phyloP scores from a whole-genome alignment of 192 early-diverging fungal species.

The Umbelopsis vinacea region DNA sequence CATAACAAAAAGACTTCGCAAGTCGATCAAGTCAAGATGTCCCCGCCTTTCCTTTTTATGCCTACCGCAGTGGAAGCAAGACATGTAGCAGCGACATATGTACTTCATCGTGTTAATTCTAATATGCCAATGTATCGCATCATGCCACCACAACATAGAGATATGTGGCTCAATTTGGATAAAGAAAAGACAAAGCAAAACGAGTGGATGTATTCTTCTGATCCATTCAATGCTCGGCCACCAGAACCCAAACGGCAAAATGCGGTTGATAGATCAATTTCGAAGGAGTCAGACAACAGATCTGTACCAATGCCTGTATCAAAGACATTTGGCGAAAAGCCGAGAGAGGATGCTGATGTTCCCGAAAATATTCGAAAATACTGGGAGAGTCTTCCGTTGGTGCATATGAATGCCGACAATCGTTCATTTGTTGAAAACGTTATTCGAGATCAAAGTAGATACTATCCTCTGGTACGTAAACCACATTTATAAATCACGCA shows the following conservation, averaged over 20 bases:
- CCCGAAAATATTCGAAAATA: conserved; percentile 49
- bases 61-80: conserved; percentile 63
- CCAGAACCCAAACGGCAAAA: conserved; percentile 46
- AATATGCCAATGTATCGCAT: conserved; percentile 70
- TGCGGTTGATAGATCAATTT: conserved; percentile 22
- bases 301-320: conserved; percentile 44
- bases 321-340: conserved; percentile 44
- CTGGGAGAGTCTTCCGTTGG: conserved; percentile 67
- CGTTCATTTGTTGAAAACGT: conserved; percentile 66
- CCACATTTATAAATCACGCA: not conserved
- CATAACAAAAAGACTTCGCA: conserved; percentile 63
- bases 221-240: conserved; percentile 77
- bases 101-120: conserved; percentile 75
- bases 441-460: conserved; percentile 10
- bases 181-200: conserved; percentile 48
- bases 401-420: conserved; percentile 68
- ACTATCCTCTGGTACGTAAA: conserved; percentile 6
- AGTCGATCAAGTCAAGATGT: conserved; percentile 51
- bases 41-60: conserved; percentile 52
- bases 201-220: conserved; percentile 66
- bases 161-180: conserved; percentile 75
- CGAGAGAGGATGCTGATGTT: conserved; percentile 38
- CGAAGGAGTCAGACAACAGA: conserved; percentile 29
- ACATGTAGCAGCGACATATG: conserved; percentile 78
- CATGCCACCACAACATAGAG: conserved; percentile 74